Base-by-base conservation (phyloP, 2,329 filamentous ascomycete species). In the Aspergillus felis region DNA sequence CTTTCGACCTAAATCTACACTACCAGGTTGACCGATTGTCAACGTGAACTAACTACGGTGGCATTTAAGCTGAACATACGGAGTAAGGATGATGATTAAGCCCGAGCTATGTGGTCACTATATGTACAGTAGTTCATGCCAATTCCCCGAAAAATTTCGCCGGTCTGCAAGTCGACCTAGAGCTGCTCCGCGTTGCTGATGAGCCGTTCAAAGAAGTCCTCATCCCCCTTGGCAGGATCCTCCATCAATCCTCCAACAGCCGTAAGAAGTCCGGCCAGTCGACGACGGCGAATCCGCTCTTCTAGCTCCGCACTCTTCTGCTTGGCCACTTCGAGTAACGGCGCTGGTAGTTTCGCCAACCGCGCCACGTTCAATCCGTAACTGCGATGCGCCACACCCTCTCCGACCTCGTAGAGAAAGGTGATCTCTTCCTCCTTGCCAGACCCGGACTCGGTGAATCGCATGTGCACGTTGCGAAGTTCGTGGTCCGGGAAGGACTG, bases 311-410 rank as follows among this genome's bases (percentile, higher is more conserved):
- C 79, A 59, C 91, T 95, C 76, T 95, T 94, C 50, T 80, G 77
- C n/a, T 84, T 85, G 2, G 94, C 94, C 25, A 91, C 80, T 27
- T 92, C 89, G 35, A 97, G 80, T 20, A 97, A 84, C 56, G 84
- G 80, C 57, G 83, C 82, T 0, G 93, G 92, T 46, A 99, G 83
- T 53, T 87, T 87, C 2, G 94, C 94, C 54, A 99, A 76, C 49
- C 90, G 82, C 14, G 94, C 94, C 24, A 97, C 94, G 72, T 97
- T 97, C 57, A 99, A 66, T 1, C 95, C 94, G 72, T 99, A 99
- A 20, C 90, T 95, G 4, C 94, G 84, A 79, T 97, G 92, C 8
- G 94, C 93, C 10, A 96, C 90, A 10, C 94, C 94, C 62, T 94
- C 90, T 1, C 85, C 89, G 1, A 97, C 88, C 71, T 97, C 91